Conservation (phyloP, 495 filamentous ascomycete genomes). For the Letharia columbiana region DNA sequence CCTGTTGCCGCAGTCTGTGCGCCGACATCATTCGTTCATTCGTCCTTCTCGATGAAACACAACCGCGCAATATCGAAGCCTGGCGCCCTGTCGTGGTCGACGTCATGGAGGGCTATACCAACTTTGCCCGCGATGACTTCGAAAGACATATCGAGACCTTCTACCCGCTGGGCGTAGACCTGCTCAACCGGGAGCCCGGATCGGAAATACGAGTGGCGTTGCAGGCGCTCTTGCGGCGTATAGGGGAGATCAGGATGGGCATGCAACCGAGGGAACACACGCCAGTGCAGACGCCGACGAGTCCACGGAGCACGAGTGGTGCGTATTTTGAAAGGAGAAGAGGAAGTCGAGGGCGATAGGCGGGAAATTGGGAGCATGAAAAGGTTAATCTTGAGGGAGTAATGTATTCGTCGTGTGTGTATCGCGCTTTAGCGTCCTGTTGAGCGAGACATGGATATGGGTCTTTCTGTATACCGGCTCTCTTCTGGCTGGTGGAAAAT, state of each 20-base stretch:
- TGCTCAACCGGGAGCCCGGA: conserved; percentile 75
- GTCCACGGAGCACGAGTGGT: conserved; percentile 34
- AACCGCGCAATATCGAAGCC: conserved; percentile 90
- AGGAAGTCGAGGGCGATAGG: conserved; percentile 22
- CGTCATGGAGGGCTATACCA: conserved; percentile 89
- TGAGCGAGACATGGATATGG: not conserved
- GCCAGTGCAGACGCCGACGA: conserved; percentile 35
- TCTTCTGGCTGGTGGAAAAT: not conserved
- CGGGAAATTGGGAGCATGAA: too few species aligned
- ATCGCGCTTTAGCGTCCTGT: conserved; percentile 3
- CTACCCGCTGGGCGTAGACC: conserved; percentile 75
- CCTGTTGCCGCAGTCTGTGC: conserved; percentile 50
- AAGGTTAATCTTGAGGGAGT: not conserved
- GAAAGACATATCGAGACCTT: conserved; percentile 69
- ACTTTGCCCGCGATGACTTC: conserved; percentile 79
- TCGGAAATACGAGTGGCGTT: conserved; percentile 66
- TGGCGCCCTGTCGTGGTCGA: conserved; percentile 97
- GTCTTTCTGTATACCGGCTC: not conserved
- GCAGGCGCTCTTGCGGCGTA: conserved; percentile 62
- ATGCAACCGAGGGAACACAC: conserved; percentile 36
- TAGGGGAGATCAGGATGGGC: conserved; percentile 75
- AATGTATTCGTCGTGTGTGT: not conserved
- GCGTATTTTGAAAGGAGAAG: conserved; percentile 24
- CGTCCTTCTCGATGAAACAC: conserved; percentile 75
- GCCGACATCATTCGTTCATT: conserved; percentile 84